Evolutionary conservation across 129 eudicot species (phyloP).

Genomic region (Rutidosis leptorrhynchoides): DNA sequence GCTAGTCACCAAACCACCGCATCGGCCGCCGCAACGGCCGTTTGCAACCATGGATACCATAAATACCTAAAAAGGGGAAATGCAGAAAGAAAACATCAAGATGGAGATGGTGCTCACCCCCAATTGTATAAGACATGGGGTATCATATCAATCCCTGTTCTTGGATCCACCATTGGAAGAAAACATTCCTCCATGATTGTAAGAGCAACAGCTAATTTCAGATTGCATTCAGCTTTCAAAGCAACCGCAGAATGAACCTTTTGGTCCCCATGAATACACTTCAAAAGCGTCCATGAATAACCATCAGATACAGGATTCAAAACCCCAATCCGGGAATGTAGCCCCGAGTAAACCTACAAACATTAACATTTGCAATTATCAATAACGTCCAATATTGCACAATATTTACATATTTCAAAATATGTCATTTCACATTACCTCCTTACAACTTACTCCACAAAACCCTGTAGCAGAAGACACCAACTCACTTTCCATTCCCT

Average conservation of each 20-base stretch:
- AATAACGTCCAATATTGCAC: conserved; percentile 8
- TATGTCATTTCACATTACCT: conserved; percentile 39
- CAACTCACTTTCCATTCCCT: conserved; percentile 32
- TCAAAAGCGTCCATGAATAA: conserved; percentile 78
- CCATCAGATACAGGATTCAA: conserved; percentile 58
- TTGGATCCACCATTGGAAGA: conserved; percentile 93
- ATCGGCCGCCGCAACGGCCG: too few species aligned
- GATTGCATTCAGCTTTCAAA: conserved; percentile 88
- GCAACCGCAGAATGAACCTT: conserved; percentile 73
- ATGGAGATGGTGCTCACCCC: conserved; percentile 60
- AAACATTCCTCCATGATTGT: conserved; percentile 99
- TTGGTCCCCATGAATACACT: conserved; percentile 85
- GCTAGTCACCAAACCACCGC: too few species aligned
- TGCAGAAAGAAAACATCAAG: not conserved
- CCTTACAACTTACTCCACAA: conserved; percentile 70
- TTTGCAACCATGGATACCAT: too few species aligned
- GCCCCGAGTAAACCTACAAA: conserved; percentile 74
- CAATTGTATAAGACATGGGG: conserved; percentile 91
- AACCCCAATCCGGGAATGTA: conserved; percentile 67
- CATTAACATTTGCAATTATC: not conserved
- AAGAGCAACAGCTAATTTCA: conserved; percentile 91
- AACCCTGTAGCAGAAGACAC: conserved; percentile 56
- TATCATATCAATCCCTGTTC: conserved; percentile 97
- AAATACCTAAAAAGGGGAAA: not conserved
- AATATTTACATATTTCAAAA: conserved; percentile 11